A percentile compares a stretch with the other conserved stretches of the same genome.
Evolutionary conservation across 805 yeast genomes (phyloP).

Genomic region (Kluyveromyces siamensis): DNA sequence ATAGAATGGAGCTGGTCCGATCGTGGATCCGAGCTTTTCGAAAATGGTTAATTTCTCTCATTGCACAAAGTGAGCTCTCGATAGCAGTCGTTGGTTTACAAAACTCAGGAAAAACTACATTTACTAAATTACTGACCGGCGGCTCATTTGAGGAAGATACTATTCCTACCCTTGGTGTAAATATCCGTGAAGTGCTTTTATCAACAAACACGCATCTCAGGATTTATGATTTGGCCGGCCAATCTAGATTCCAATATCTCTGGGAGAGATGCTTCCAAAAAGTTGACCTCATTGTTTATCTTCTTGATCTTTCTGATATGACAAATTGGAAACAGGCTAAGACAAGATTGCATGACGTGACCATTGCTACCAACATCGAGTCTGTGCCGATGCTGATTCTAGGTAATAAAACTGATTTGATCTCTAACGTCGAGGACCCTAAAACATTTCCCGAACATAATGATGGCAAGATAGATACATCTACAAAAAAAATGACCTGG

Average conservation of each 20-base stretch:
- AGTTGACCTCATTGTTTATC: slow-evolving; percentile 15
- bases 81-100: slow-evolving; percentile 16
- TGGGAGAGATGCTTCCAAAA: slow-evolving; percentile 16
- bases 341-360: slow-evolving; percentile 9
- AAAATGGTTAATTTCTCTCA: slow-evolving; percentile 3
- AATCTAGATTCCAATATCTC: slow-evolving; percentile 14
- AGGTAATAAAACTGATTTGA: slow-evolving; percentile 16
- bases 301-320: slow-evolving; percentile 17
- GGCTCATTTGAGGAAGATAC: slow-evolving; percentile 15
- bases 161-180: slow-evolving; percentile 16
- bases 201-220: slow-evolving; percentile 10
- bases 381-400: slow-evolving; percentile 13
- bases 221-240: slow-evolving; percentile 17
- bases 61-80: slow-evolving; percentile 9
- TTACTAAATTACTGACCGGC: slow-evolving; percentile 11
- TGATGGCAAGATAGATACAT: background rate
- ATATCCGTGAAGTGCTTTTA: slow-evolving; percentile 9
- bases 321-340: slow-evolving; percentile 10
- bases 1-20: background rate
- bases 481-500: slow-evolving; percentile 1
- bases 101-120: slow-evolving; percentile 17
- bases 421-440: slow-evolving; percentile 4
- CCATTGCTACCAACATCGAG: slow-evolving; percentile 13
- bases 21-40: slow-evolving; percentile 7
- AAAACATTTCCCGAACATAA: background rate